Evolutionary conservation across 164 flowering plant genomes (phyloP).

Genomic region (Aristolochia contorta): DNA sequence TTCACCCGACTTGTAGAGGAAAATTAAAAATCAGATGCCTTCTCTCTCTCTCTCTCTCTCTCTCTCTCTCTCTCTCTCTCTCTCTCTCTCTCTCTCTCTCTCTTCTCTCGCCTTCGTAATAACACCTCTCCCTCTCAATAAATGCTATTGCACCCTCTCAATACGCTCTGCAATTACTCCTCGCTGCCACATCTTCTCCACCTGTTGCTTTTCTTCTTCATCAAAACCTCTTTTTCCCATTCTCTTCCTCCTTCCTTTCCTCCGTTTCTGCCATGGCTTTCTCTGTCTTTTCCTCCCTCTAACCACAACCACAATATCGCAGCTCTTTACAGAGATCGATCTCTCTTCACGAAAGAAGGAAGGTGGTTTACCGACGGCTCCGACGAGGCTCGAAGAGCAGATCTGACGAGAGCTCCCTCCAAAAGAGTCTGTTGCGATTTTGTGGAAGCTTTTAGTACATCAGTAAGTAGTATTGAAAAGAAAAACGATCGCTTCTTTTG

Average conservation of each 20-base stretch:
- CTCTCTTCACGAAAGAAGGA: not conserved
- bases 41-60: conserved; percentile 9
- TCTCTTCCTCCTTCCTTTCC: not conserved
- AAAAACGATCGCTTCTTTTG: not conserved
- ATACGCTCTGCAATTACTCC: conserved; percentile 27
- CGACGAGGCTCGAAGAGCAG: not conserved
- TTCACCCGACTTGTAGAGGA: conserved; percentile 16
- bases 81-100: conserved; percentile 11
- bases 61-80: conserved; percentile 13
- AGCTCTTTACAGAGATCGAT: not conserved
- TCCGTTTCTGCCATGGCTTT: not conserved
- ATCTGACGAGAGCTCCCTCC: not conserved
- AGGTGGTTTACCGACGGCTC: not conserved
- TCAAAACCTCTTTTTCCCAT: not conserved
- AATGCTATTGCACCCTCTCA: conserved; percentile 29
- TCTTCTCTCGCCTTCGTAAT: conserved; percentile 10
- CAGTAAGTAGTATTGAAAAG: not conserved
- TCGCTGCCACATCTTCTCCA: conserved; percentile 19
- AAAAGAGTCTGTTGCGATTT: conserved; percentile 6
- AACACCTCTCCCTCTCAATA: conserved; percentile 22
- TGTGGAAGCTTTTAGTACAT: not conserved
- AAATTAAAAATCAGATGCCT: conserved; percentile 17
- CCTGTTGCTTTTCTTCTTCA: conserved; percentile 10
- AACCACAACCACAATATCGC: not conserved
- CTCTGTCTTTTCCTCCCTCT: conserved; percentile 2